Percentiles rank a stretch among this genome's conserved stretches.
These are phyloP conservation scores for Isoetes taiwanensis DNA, from an alignment of 75 land plant genomes.

Conservation along the genomic window DNA sequence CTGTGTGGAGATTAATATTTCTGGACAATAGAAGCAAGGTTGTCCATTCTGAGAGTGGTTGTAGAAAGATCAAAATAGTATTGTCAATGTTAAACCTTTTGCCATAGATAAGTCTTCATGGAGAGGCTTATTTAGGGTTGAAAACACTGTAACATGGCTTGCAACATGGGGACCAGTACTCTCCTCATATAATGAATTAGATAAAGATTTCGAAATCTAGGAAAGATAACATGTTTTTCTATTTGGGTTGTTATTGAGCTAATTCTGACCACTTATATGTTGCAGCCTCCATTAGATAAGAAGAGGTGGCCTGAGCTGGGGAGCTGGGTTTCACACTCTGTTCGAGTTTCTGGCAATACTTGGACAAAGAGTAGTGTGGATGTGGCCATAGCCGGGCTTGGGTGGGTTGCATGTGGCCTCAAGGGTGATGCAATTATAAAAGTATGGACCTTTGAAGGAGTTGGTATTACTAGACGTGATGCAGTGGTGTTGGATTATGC, in stretches of 20 bases:
- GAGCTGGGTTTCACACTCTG: constrained; percentile 48
- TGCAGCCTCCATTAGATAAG: constrained; percentile 78
- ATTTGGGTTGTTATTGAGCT: background rate
- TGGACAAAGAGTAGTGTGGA: constrained; percentile 76
- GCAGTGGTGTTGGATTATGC: constrained; percentile 59
- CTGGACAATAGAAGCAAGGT: too few relatives aligned
- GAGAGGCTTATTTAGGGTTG: too few relatives aligned
- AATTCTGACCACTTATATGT: background rate
- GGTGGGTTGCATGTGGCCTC: constrained; percentile 76
- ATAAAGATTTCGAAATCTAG: too few relatives aligned
- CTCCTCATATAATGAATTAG: too few relatives aligned
- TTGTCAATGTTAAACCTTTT: too few relatives aligned
- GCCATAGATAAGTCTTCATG: too few relatives aligned
- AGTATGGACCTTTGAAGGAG: constrained; percentile 88
- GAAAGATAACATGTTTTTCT: too few relatives aligned
- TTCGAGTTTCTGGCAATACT: constrained; percentile 41
- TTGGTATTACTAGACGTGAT: constrained; percentile 50
- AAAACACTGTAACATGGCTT: too few relatives aligned
- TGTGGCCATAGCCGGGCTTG: constrained; percentile 77
- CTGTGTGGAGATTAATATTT: too few relatives aligned
- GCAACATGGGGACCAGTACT: too few relatives aligned
- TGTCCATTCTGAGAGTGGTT: background rate
- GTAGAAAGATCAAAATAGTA: too few relatives aligned
- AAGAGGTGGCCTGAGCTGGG: constrained; percentile 67
- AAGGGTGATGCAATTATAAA: constrained; percentile 66